Percentiles rank a stretch among this genome's conserved stretches.
phyloP scores from a whole-genome alignment of 306 rosid species.

The Begonia masoniana region DNA sequence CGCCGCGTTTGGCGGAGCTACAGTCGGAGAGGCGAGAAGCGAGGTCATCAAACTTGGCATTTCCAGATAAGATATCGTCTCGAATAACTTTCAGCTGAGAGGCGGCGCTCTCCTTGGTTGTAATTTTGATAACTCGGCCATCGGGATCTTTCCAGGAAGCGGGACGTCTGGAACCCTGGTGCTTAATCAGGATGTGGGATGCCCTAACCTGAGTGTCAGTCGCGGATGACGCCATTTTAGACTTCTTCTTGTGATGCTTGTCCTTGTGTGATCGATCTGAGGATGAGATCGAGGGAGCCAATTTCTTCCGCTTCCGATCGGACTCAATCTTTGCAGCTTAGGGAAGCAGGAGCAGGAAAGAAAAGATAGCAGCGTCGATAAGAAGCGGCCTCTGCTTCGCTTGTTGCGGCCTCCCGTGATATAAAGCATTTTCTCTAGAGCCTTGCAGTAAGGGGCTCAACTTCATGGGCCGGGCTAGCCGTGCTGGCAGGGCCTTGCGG shows the following conservation, averaged over 20 bases:
- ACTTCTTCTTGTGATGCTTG: conserved; percentile 30
- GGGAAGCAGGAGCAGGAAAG: too few relatives aligned
- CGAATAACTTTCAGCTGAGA: conserved; percentile 52
- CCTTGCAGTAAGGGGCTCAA: too few relatives aligned
- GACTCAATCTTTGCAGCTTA: conserved; percentile 42
- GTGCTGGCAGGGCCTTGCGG: too few relatives aligned
- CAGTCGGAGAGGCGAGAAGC: conserved; percentile 86
- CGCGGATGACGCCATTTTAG: conserved; percentile 55
- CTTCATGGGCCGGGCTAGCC: too few relatives aligned
- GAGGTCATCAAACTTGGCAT: conserved; percentile 51
- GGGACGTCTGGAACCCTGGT: conserved; percentile 79
- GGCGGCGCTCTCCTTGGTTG: conserved; percentile 61
- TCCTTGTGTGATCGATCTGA: conserved; percentile 41
- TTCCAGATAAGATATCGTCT: conserved; percentile 70
- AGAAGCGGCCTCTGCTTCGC: too few relatives aligned
- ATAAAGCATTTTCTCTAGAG: too few relatives aligned
- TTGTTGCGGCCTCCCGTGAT: too few relatives aligned
- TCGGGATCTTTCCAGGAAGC: conserved; percentile 99
- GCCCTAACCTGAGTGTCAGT: conserved; percentile 62
- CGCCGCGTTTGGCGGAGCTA: conserved; percentile 94
- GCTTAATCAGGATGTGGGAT: conserved; percentile 88
- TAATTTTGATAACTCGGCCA: conserved; percentile 56
- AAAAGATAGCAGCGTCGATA: too few relatives aligned
- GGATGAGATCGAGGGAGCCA: conserved; percentile 27
- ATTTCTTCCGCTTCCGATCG: conserved; percentile 72